These are phyloP conservation scores for Candida ficus DNA, from an alignment of 805 yeast species.

Conservation along the genomic window DNA sequence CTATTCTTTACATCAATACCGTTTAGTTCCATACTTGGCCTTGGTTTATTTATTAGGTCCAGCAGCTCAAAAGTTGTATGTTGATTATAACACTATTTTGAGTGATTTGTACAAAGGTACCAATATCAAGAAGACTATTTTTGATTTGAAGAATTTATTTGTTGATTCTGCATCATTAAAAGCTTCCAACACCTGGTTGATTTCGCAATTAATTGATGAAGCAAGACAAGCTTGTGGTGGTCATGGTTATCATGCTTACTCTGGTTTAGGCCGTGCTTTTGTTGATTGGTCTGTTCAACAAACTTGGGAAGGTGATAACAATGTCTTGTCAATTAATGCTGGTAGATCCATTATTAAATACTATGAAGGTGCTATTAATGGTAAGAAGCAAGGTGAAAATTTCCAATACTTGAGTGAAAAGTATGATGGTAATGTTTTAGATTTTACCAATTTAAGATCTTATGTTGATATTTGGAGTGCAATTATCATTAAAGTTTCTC, in stretches of 20 bases:
- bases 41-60: slow-evolving; percentile 71
- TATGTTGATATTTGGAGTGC: slow-evolving; percentile 30
- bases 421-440: slow-evolving; percentile 22
- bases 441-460: slow-evolving; percentile 16
- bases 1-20: slow-evolving; percentile 84
- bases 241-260: slow-evolving; percentile 91
- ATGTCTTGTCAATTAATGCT: slow-evolving; percentile 73
- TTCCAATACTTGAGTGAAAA: slow-evolving; percentile 27
- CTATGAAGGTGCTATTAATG: slow-evolving; percentile 33
- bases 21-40: slow-evolving; percentile 82
- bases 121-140: slow-evolving; percentile 46
- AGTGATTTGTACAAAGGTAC: slow-evolving; percentile 45
- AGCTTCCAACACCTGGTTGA: slow-evolving; percentile 85
- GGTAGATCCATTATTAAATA: slow-evolving; percentile 63
- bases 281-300: slow-evolving; percentile 97
- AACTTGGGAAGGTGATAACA: slow-evolving; percentile 98
- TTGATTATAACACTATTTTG: slow-evolving; percentile 45
- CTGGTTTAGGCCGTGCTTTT: slow-evolving; percentile 85
- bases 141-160: slow-evolving; percentile 69
- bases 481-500: slow-evolving; percentile 28
- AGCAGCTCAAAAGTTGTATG: slow-evolving; percentile 58
- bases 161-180: slow-evolving; percentile 83
- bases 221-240: slow-evolving; percentile 95
- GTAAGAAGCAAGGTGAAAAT: slow-evolving; percentile 27
- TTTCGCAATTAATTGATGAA: slow-evolving; percentile 77